Percentiles rank a stretch among this genome's conserved stretches.
Conservation (phyloP, 2,329 filamentous ascomycete genomes). For the Neonectria coccinea region DNA sequence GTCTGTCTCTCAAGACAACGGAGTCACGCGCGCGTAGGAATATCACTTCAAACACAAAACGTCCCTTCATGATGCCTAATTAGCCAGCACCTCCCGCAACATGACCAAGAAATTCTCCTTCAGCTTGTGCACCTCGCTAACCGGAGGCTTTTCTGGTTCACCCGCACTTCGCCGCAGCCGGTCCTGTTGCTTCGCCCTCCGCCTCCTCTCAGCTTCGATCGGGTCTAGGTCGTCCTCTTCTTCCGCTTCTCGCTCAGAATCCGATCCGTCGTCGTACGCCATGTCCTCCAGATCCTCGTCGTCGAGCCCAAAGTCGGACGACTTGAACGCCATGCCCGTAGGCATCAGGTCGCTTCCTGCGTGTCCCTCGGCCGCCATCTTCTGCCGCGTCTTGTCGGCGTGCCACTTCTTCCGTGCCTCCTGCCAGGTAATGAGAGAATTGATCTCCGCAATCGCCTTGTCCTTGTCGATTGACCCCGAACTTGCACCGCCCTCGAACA, state of each 20-base stretch:
- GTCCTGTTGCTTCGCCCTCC: constrained; percentile 82
- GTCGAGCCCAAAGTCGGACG: constrained; percentile 90
- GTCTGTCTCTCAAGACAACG: constrained; percentile 5
- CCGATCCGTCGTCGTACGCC: constrained; percentile 77
- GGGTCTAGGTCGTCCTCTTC: constrained; percentile 85
- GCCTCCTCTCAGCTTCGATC: constrained; percentile 85
- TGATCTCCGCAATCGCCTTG: constrained; percentile 82
- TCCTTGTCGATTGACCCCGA: constrained; percentile 75
- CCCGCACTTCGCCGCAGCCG: constrained; percentile 83
- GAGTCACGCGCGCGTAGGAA: constrained; percentile 16
- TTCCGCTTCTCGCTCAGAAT: constrained; percentile 77
- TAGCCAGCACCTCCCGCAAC: constrained; percentile 83
- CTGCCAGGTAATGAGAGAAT: constrained; percentile 91
- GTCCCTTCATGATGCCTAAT: constrained; percentile 59
- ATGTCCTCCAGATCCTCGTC: constrained; percentile 89
- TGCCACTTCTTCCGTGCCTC: constrained; percentile 98
- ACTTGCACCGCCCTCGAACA: constrained; percentile 84
- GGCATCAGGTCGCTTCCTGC: constrained; percentile 61
- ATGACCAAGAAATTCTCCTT: constrained; percentile 84
- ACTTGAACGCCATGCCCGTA: constrained; percentile 74
- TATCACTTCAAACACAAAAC: constrained; percentile 30
- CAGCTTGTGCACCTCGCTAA: constrained; percentile 84
- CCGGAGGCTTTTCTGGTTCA: constrained; percentile 82
- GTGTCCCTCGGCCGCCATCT: constrained; percentile 89
- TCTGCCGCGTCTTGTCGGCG: constrained; percentile 95